Percentiles rank a stretch among this genome's conserved stretches.
Evolutionary conservation across 176 grass and related monocot species (phyloP).

Genomic region (Secale cereale): DNA sequence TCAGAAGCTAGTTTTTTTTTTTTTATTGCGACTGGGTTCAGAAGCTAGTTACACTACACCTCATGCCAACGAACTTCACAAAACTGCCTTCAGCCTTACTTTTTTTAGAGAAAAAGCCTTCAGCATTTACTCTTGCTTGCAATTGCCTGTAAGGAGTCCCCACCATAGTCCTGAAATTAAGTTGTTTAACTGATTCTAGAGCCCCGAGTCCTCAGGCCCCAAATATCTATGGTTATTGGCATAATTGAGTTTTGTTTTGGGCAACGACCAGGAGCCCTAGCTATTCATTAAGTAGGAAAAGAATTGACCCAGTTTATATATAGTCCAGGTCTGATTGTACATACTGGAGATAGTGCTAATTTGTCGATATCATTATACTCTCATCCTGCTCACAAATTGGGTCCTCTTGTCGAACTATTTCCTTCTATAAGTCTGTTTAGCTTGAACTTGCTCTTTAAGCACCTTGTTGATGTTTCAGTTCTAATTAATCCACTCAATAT

Average conservation of each 20-base stretch:
- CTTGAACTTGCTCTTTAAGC: neutral
- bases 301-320: neutral
- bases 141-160: neutral
- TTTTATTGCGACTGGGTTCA: too few species aligned
- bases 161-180: neutral
- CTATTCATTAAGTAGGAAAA: neutral
- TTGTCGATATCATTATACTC: neutral
- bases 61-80: neutral
- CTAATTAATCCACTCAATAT: slow-evolving; percentile 8
- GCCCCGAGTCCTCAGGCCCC: neutral
- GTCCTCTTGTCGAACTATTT: slow-evolving; percentile 7
- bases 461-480: neutral
- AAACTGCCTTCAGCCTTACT: neutral
- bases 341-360: neutral
- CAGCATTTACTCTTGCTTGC: neutral
- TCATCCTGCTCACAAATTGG: neutral
- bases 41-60: neutral
- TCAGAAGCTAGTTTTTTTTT: neutral
- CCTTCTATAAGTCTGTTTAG: neutral
- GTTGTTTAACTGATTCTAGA: neutral
- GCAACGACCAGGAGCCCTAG: neutral
- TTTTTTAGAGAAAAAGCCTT: too few species aligned
- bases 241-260: neutral
- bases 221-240: neutral
- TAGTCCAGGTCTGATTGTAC: neutral